Evolutionary conservation across 768 basidiomycete species (phyloP).

Genomic region (Agaricus blazei): DNA sequence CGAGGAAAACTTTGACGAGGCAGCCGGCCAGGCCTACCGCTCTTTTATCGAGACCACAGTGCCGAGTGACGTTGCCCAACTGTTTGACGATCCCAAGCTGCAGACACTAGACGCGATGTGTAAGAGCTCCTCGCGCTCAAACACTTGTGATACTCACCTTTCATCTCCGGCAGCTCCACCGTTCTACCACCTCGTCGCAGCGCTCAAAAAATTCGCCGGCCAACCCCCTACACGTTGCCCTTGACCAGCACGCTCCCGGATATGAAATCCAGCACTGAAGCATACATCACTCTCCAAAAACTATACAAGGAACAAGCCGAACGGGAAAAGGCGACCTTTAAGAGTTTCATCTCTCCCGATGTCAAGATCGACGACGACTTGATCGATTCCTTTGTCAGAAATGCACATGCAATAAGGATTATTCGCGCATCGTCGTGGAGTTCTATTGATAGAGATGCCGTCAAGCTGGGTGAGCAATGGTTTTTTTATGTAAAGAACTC

Average conservation of each 20-base stretch:
- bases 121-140: not conserved
- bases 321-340: constrained; percentile 58
- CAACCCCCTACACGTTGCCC: constrained; percentile 62
- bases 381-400: constrained; percentile 74
- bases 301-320: constrained; percentile 78
- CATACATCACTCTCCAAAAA: constrained; percentile 81
- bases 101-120: not conserved
- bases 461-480: constrained; percentile 40
- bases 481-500: constrained; percentile 1
- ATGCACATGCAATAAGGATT: constrained; percentile 68
- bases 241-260: constrained; percentile 87
- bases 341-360: constrained; percentile 33
- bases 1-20: constrained; percentile 98
- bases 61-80: constrained; percentile 57
- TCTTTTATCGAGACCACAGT: constrained; percentile 60
- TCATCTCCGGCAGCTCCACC: constrained; percentile 33
- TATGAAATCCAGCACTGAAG: constrained; percentile 87
- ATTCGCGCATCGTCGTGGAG: constrained; percentile 63
- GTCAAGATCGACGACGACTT: constrained; percentile 39
- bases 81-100: constrained; percentile 62
- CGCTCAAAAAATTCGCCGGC: constrained; percentile 60
- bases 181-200: constrained; percentile 75
- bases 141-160: constrained; percentile 26
- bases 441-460: constrained; percentile 42
- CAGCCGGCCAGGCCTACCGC: constrained; percentile 81